Evolutionary conservation across 2,329 filamentous ascomycete genomes (phyloP), one percentile per base, ranked within the genome.

Genomic region (Didymella pomorum): DNA sequence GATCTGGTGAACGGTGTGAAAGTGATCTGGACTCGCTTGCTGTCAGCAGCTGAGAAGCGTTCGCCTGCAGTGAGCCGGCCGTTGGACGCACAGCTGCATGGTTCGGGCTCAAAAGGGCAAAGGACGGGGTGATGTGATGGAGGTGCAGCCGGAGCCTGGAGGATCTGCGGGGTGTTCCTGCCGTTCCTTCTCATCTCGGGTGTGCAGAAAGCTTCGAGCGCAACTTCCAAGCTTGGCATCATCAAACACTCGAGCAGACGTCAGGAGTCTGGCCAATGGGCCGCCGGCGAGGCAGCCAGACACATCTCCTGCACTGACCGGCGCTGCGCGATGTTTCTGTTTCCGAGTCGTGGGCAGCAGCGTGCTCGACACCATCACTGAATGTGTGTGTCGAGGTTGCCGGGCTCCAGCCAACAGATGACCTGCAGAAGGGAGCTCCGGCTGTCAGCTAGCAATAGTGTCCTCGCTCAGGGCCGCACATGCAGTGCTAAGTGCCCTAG

Each of bases 21-120:
- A 33, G 44, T 39, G 4, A 42, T 41, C 25, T 46, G 31, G 39
- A 14, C 21, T 35, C n/a, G 42, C 23, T 21, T 37, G 35, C 37
- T 11, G 28, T 35, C 35, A 52, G 41, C 48, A 57, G 55, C 37
- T 47, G 48, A 44, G 26, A 29, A 33, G 43, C 43, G 33, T 25
- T 39, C 20, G 29, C 45, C 29, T 46, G 53, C 53, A 56, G 47
- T 39, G 46, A 56, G 41, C 42, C 48, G 54, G 47, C 48, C 54
- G 54, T 57, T 47, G 52, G 42, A 51, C 53, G 55, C 48, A 52
- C 48, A 57, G 55, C 43, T 52, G 55, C 55, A 52, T 23, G 48
- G 48, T 43, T 52, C 55, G 55, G 48, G 48, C 55, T 52, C 55
- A 21, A 44, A 57, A 48, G 28, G 31, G 43, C 31, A 44, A 20